These are phyloP conservation scores for Crithidia brevicula DNA, from an alignment of 208 protist species.

Conservation along the genomic window DNA sequence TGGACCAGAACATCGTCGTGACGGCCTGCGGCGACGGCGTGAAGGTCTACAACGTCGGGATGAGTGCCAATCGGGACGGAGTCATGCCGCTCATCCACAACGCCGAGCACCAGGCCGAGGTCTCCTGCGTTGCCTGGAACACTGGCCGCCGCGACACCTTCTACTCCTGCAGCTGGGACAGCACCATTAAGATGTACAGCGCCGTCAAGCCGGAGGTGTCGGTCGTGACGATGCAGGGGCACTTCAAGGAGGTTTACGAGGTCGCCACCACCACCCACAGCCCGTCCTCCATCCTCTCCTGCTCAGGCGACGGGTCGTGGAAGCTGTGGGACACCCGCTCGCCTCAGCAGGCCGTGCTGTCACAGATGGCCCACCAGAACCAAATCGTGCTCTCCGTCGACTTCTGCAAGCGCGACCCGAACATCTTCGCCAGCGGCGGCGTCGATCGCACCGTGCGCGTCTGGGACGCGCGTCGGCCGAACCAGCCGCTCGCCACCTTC, in stretches of 20 bases:
- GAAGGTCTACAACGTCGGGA: slow-evolving; percentile 84
- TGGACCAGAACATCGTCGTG: slow-evolving; percentile 77
- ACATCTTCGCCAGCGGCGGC: slow-evolving; percentile 87
- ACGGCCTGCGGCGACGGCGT: slow-evolving; percentile 89
- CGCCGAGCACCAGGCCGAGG: slow-evolving; percentile 80
- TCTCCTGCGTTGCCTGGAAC: slow-evolving; percentile 84
- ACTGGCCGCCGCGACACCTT: slow-evolving; percentile 66
- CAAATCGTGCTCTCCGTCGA: slow-evolving; percentile 91
- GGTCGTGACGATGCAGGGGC: slow-evolving; percentile 73
- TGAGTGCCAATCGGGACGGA: slow-evolving; percentile 77
- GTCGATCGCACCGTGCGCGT: slow-evolving; percentile 86
- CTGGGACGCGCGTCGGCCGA: slow-evolving; percentile 84
- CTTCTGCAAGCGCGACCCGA: slow-evolving; percentile 91
- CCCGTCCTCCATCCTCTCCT: slow-evolving; percentile 83
- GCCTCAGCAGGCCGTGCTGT: slow-evolving; percentile 69
- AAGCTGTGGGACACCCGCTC: slow-evolving; percentile 90
- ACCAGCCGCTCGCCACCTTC: slow-evolving; percentile 74
- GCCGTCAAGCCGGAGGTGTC: slow-evolving; percentile 63
- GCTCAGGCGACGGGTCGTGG: slow-evolving; percentile 89
- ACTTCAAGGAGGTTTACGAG: slow-evolving; percentile 94
- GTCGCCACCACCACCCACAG: slow-evolving; percentile 70
- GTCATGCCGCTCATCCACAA: slow-evolving; percentile 78
- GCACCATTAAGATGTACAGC: slow-evolving; percentile 81
- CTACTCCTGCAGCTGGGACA: slow-evolving; percentile 88
- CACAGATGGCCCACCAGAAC: slow-evolving; percentile 82